phyloP scores from a whole-genome alignment of 345 rosid genomes.

The Linum usitatissimum region DNA sequence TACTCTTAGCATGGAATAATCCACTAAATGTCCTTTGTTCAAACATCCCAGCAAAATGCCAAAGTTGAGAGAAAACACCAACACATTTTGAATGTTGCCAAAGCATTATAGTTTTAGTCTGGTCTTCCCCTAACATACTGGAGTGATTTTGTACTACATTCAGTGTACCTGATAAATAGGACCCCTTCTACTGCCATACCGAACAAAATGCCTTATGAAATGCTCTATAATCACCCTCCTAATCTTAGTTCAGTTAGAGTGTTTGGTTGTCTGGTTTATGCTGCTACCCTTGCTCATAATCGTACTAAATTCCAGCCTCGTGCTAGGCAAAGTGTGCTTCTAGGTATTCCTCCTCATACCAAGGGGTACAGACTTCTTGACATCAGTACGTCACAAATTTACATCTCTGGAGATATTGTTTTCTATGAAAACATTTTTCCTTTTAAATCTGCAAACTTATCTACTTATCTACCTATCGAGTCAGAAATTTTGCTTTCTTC shows the following conservation, averaged over 20 bases:
- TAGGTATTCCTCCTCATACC: background rate
- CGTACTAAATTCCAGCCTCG: background rate
- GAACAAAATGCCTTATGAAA: background rate
- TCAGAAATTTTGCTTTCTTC: no score
- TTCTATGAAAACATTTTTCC: background rate
- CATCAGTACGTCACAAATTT: background rate
- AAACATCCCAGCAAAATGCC: background rate
- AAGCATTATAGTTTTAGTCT: background rate
- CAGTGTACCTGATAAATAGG: background rate
- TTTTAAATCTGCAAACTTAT: background rate
- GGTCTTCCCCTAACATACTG: background rate
- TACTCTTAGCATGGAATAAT: background rate
- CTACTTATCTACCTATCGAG: no score
- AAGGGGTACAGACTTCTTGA: background rate
- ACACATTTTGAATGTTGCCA: background rate
- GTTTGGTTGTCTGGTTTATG: background rate
- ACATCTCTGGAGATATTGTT: background rate
- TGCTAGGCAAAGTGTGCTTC: background rate
- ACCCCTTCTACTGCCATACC: background rate
- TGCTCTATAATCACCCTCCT: background rate
- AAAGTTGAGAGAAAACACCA: background rate
- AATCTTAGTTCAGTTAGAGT: background rate
- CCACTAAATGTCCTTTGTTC: background rate
- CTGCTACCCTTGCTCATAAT: background rate
- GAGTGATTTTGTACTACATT: background rate